A percentile compares a stretch with the other conserved stretches of the same genome.
Evolutionary conservation across 257 asterid species (phyloP).

Genomic region (Ehretia macrophylla): DNA sequence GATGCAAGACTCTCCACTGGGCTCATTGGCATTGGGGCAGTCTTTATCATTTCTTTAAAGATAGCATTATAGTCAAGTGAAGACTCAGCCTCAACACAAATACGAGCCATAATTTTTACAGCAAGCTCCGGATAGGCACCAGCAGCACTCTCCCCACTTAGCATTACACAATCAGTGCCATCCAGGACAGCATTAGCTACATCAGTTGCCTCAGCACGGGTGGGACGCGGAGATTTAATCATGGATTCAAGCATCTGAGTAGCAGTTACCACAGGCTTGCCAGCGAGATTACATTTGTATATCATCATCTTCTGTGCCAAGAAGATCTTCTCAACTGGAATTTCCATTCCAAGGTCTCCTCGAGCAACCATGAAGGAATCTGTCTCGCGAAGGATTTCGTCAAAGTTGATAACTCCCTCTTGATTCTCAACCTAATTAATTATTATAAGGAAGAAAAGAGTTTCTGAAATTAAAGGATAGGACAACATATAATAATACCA

Average conservation of each 20-base stretch:
- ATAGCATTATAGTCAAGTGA: conserved; percentile 65
- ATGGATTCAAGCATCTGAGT: conserved; percentile 95
- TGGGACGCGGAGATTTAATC: conserved; percentile 92
- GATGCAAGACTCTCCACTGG: conserved; percentile 79
- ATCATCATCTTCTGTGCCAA: conserved; percentile 94
- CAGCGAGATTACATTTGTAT: conserved; percentile 77
- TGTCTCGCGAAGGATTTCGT: conserved; percentile 76
- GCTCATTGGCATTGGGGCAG: conserved; percentile 85
- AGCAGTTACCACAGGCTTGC: conserved; percentile 88
- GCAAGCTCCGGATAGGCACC: conserved; percentile 89
- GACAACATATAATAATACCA: background rate
- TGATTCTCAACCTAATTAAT: conserved; percentile 91
- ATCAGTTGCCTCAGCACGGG: conserved; percentile 93
- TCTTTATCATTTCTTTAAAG: conserved; percentile 67
- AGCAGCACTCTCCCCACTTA: conserved; percentile 90
- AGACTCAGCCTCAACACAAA: conserved; percentile 80
- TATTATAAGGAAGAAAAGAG: too few species aligned
- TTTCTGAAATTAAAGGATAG: background rate
- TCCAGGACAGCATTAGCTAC: conserved; percentile 88
- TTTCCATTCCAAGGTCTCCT: conserved; percentile 93
- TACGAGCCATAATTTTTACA: conserved; percentile 70
- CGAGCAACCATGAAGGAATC: conserved; percentile 95
- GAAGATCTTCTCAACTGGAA: conserved; percentile 84
- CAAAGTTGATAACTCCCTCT: conserved; percentile 82
- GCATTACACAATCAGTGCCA: conserved; percentile 90